Percentiles rank a stretch among this genome's conserved stretches.
phyloP scores from a whole-genome alignment of 2,329 filamentous ascomycete species.

The Ilyonectria robusta region DNA sequence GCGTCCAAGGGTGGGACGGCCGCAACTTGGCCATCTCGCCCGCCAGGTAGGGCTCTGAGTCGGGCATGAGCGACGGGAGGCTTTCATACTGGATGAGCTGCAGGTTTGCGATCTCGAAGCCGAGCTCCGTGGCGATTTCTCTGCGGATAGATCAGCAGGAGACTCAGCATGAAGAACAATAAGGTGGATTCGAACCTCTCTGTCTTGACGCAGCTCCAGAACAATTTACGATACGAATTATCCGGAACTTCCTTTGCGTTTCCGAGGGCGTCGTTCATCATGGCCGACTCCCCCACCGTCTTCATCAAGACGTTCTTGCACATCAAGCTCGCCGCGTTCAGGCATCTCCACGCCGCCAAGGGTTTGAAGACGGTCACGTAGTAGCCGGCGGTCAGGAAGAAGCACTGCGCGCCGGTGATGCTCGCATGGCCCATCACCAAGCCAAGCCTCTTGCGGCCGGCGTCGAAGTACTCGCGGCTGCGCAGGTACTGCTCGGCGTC shows the following conservation, averaged over 20 bases:
- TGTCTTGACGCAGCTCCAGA: conserved; percentile 12
- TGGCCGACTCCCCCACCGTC: neutral
- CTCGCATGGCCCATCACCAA: conserved; percentile 8
- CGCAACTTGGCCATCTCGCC: neutral
- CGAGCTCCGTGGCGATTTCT: conserved; percentile 11
- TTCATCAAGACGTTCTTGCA: conserved; percentile 11
- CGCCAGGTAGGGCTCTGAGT: neutral
- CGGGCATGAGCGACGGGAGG: conserved; percentile 1
- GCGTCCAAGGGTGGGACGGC: neutral
- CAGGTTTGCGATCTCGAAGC: conserved; percentile 9
- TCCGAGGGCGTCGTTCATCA: neutral
- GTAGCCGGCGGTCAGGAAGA: conserved; percentile 10
- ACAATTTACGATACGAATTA: conserved; percentile 7
- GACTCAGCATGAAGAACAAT: too few species aligned
- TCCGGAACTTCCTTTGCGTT: neutral
- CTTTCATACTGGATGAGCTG: conserved; percentile 8
- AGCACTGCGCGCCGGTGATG: conserved; percentile 8
- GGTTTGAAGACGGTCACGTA: conserved; percentile 7
- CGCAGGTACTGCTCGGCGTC: conserved; percentile 8
- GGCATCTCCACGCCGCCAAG: conserved; percentile 4
- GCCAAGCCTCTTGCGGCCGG: conserved; percentile 5
- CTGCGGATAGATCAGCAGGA: neutral
- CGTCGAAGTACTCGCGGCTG: conserved; percentile 12
- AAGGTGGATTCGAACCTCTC: neutral
- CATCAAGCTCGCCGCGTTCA: conserved; percentile 2